A percentile compares a stretch with the other conserved stretches of the same genome.
phyloP scores from a whole-genome alignment of 176 grass and related monocot genomes.

The Cymbopogon citratus region DNA sequence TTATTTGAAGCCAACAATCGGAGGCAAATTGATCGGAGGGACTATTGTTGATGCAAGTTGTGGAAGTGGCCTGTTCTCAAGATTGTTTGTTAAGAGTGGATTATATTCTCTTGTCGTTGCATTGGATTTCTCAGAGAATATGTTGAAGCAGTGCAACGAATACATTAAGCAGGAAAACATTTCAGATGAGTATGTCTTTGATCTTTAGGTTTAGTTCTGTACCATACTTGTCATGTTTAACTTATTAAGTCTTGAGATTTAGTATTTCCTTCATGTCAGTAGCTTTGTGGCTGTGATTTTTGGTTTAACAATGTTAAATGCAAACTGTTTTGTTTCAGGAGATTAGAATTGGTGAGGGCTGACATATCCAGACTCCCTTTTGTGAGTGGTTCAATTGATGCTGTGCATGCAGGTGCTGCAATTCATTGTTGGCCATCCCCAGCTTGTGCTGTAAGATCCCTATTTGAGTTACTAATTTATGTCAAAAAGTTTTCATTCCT shows the following conservation, averaged over 20 bases:
- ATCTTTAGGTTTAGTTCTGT: not conserved
- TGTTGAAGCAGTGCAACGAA: slow-evolving; percentile 79
- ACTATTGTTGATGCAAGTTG: slow-evolving; percentile 89
- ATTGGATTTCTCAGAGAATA: slow-evolving; percentile 94
- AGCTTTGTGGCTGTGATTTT: not conserved
- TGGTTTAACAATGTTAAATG: not conserved
- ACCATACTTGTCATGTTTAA: not conserved
- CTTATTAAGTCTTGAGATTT: not conserved
- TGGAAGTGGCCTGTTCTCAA: slow-evolving; percentile 91
- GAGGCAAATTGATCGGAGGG: slow-evolving; percentile 81
- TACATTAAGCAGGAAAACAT: slow-evolving; percentile 64
- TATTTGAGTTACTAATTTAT: slow-evolving; percentile 3
- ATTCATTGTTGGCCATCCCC: slow-evolving; percentile 97
- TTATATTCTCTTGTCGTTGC: slow-evolving; percentile 78
- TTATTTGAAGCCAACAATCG: slow-evolving; percentile 58
- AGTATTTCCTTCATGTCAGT: not conserved
- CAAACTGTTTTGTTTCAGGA: slow-evolving; percentile 32
- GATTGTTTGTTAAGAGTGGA: slow-evolving; percentile 66
- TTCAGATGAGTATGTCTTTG: slow-evolving; percentile 53
- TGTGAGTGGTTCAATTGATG: slow-evolving; percentile 64
- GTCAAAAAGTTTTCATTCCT: not conserved
- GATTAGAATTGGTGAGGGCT: slow-evolving; percentile 70
- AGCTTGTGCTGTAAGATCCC: slow-evolving; percentile 63
- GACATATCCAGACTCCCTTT: slow-evolving; percentile 92
- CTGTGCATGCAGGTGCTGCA: slow-evolving; percentile 90